A percentile compares a stretch with the other conserved stretches of the same genome.
These are phyloP conservation scores for Chamaecrista fasciculata DNA, from an alignment of 306 rosid genomes.

Conservation along the genomic window DNA sequence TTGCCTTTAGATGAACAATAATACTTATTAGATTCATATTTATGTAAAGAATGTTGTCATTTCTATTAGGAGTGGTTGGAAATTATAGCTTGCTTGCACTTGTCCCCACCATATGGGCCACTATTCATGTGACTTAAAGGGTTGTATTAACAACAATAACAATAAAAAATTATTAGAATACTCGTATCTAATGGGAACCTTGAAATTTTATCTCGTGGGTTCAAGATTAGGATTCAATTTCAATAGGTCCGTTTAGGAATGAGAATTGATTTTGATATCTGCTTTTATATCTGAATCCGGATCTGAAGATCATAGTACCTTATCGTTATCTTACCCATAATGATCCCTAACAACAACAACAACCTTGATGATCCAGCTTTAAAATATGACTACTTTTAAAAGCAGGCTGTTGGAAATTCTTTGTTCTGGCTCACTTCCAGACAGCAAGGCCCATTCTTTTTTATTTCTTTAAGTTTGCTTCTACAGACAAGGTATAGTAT, in stretches of 20 bases:
- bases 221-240: no score
- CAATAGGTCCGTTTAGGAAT: no score
- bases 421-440: slow-evolving; percentile 47
- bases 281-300: no score
- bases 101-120: slow-evolving; percentile 41
- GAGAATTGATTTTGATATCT: no score
- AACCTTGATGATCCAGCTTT: slow-evolving; percentile 40
- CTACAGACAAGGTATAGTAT: slow-evolving; percentile 87
- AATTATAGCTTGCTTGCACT: slow-evolving; percentile 37
- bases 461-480: slow-evolving; percentile 65
- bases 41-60: slow-evolving; percentile 35
- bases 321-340: no score
- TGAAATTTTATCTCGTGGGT: no score
- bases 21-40: slow-evolving; percentile 33
- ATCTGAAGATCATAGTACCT: no score
- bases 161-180: no score
- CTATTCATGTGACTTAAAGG: slow-evolving; percentile 61
- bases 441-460: slow-evolving; percentile 77
- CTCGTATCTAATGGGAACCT: no score
- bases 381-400: slow-evolving; percentile 46
- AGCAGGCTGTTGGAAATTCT: slow-evolving; percentile 41
- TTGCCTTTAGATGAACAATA: slow-evolving; percentile 20
- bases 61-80: slow-evolving; percentile 39
- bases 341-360: no score
- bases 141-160: slow-evolving; percentile 38